These are phyloP conservation scores for Eucalyptus urophylla DNA, from an alignment of 345 rosid species.

Conservation along the genomic window DNA sequence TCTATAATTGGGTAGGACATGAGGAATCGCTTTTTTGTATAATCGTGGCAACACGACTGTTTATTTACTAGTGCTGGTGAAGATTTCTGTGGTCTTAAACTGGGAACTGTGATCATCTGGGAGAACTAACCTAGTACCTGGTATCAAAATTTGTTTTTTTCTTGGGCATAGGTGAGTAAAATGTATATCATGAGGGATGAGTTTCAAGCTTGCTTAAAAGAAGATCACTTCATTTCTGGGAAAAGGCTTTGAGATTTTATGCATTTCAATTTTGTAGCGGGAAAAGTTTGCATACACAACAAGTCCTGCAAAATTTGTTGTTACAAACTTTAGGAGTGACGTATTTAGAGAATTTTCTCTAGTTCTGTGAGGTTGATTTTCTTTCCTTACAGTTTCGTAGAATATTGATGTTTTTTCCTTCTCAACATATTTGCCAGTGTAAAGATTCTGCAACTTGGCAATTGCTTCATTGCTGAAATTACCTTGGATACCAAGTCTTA, in stretches of 20 bases:
- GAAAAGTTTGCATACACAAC: neutral
- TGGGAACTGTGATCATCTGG: neutral
- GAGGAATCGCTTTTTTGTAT: neutral
- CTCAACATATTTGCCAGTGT: neutral
- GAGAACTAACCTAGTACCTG: neutral
- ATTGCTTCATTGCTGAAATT: neutral
- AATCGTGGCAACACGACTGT: neutral
- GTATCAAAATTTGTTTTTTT: neutral
- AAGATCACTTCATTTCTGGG: neutral
- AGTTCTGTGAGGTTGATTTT: neutral
- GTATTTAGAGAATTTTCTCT: neutral
- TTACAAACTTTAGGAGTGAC: neutral
- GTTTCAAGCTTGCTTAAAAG: neutral
- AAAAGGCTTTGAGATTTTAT: neutral
- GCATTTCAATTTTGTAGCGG: neutral
- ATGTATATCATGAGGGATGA: neutral
- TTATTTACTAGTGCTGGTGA: neutral
- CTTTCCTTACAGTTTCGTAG: neutral
- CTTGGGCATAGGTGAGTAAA: neutral
- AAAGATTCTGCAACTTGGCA: neutral
- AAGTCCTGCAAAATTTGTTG: neutral
- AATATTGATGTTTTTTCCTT: neutral
- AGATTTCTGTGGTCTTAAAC: neutral
- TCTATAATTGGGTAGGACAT: neutral
- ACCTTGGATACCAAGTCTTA: too few species aligned